These are phyloP conservation scores for Cutaneotrichosporon arboriforme DNA, from an alignment of 1,284 basidiomycete genomes.

Conservation along the genomic window DNA sequence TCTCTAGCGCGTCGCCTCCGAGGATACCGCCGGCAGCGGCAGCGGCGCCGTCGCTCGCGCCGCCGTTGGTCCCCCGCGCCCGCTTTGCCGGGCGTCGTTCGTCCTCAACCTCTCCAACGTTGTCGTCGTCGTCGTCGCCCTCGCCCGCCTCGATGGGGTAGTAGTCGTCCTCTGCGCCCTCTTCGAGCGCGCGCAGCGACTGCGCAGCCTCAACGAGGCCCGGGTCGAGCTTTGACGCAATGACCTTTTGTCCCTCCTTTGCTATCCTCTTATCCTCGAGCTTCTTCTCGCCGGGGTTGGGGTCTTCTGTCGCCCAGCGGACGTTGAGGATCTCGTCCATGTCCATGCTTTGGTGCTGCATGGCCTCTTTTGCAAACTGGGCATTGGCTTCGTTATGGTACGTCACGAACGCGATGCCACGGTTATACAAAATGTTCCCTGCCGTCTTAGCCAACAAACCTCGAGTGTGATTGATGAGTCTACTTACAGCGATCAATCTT, in stretches of 20 bases:
- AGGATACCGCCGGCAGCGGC: conserved; percentile 62
- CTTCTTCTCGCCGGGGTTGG: conserved; percentile 80
- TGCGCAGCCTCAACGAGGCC: conserved; percentile 80
- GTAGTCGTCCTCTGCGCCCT: conserved; percentile 49
- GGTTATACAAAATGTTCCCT: conserved; percentile 88
- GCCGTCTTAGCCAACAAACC: conserved; percentile 3
- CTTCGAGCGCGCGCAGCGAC: conserved; percentile 72
- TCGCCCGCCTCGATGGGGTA: conserved; percentile 41
- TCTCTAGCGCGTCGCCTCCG: conserved; percentile 72
- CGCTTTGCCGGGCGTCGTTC: conserved; percentile 47
- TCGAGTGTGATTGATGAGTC: no score
- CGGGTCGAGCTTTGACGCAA: conserved; percentile 61
- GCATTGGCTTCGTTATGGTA: conserved; percentile 81
- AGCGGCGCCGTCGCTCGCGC: conserved; percentile 47
- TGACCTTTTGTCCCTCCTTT: conserved; percentile 74
- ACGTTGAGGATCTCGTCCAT: conserved; percentile 98
- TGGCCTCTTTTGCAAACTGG: conserved; percentile 97
- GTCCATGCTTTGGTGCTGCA: conserved; percentile 97
- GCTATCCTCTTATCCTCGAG: conserved; percentile 75
- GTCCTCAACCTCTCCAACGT: no score
- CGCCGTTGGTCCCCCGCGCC: conserved; percentile 18
- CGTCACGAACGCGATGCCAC: conserved; percentile 95
- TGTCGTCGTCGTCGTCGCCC: conserved; percentile 34
- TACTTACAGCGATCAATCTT: conserved; percentile 81
- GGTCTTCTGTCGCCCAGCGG: conserved; percentile 95